A percentile compares a stretch with the other conserved stretches of the same genome.
These are phyloP conservation scores for Nemophila menziesii DNA, from an alignment of 257 asterid species.

Conservation along the genomic window DNA sequence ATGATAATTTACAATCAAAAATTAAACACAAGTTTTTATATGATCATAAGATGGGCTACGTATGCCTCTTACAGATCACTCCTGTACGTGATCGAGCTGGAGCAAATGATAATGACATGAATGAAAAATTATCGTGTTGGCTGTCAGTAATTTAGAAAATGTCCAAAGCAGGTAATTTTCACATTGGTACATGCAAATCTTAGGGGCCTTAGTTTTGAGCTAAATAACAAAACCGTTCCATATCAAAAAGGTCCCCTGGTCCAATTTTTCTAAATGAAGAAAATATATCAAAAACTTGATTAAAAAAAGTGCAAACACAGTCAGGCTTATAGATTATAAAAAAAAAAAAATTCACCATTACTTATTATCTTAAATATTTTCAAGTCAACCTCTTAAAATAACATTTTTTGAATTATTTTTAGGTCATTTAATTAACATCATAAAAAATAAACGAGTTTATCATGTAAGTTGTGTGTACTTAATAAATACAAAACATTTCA, in stretches of 20 bases:
- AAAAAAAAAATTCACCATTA: too few relatives aligned
- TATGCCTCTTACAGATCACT: conserved; percentile 19
- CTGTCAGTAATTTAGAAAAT: conserved; percentile 26
- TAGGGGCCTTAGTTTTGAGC: conserved; percentile 30
- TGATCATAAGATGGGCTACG: conserved; percentile 37
- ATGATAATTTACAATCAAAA: neutral
- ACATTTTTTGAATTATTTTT: too few relatives aligned
- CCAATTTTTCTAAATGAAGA: neutral
- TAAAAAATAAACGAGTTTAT: too few relatives aligned
- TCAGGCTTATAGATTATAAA: too few relatives aligned
- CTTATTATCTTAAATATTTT: too few relatives aligned
- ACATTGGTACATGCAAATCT: conserved; percentile 29
- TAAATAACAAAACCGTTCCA: conserved; percentile 13
- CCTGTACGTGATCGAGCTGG: conserved; percentile 15
- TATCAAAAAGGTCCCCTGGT: conserved; percentile 8
- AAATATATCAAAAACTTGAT: too few relatives aligned
- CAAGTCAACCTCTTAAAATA: too few relatives aligned
- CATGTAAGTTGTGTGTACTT: too few relatives aligned
- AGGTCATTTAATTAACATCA: too few relatives aligned
- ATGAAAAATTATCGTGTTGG: conserved; percentile 30
- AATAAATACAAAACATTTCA: too few relatives aligned
- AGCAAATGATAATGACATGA: conserved; percentile 30
- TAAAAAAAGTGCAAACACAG: too few relatives aligned
- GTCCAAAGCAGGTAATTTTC: conserved; percentile 58
- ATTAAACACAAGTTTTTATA: conserved; percentile 7